Evolutionary conservation across 192 early-diverging fungal genomes (phyloP).

Genomic region (Podila verticillata): DNA sequence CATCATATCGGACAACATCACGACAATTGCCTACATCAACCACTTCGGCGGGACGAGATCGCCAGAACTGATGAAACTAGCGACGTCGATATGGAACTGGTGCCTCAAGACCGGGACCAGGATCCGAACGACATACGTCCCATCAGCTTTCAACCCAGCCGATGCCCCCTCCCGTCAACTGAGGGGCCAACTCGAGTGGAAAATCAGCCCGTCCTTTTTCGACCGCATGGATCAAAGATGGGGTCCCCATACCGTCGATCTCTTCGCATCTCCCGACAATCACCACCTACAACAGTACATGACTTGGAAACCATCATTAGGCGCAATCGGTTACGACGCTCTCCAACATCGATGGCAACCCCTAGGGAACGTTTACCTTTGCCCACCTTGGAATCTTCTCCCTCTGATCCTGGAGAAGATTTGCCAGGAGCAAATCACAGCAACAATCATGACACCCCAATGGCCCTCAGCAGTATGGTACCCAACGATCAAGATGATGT

Average conservation of each 20-base stretch:
- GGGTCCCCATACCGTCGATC: conserved; percentile 34
- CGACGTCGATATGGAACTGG: conserved; percentile 9
- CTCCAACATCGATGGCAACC: conserved; percentile 7
- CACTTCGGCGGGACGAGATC: conserved; percentile 32
- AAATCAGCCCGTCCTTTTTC: conserved; percentile 9
- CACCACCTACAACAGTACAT: conserved; percentile 20
- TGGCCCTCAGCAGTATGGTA: too few relatives aligned
- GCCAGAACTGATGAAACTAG: conserved; percentile 19
- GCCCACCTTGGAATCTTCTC: conserved; percentile 31
- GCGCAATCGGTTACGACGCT: background rate
- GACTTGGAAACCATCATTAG: conserved; percentile 16
- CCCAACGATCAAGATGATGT: too few relatives aligned
- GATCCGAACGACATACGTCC: conserved; percentile 17
- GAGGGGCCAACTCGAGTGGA: conserved; percentile 23
- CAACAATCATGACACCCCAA: conserved; percentile 9
- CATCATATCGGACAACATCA: conserved; percentile 33
- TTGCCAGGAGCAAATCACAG: conserved; percentile 3
- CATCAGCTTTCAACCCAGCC: conserved; percentile 29
- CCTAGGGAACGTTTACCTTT: conserved; percentile 21
- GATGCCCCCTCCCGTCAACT: conserved; percentile 22
- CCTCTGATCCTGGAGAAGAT: conserved; percentile 13
- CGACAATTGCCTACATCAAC: conserved; percentile 41
- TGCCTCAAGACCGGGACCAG: conserved; percentile 27
- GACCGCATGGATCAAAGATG: conserved; percentile 15
- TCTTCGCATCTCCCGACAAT: conserved; percentile 26